A percentile compares a stretch with the other conserved stretches of the same genome.
Conservation (phyloP, 305 asterid species). For the Solanum hybrid region DNA sequence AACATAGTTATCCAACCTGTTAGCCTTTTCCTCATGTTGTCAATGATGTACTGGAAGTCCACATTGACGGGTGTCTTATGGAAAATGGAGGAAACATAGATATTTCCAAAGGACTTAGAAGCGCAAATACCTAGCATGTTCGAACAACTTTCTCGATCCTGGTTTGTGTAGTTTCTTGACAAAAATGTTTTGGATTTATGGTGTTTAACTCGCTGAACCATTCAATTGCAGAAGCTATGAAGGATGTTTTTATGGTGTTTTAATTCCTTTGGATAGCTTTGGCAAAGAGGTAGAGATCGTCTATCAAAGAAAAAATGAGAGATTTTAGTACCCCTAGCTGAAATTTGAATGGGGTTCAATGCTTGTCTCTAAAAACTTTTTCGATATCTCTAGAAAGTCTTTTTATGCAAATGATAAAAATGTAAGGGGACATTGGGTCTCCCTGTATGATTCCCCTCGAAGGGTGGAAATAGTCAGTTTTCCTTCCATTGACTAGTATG, state of each 20-base stretch:
- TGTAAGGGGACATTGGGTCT: background rate
- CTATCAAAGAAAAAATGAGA: background rate
- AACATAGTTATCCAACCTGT: background rate
- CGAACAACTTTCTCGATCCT: background rate
- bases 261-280: background rate
- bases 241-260: no score
- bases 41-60: background rate
- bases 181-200: background rate
- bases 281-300: background rate
- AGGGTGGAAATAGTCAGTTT: background rate
- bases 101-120: background rate
- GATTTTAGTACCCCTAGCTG: background rate
- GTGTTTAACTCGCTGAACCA: background rate
- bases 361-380: background rate
- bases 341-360: background rate
- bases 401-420: background rate
- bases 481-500: background rate
- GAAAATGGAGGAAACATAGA: background rate
- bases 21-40: background rate
- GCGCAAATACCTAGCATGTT: background rate
- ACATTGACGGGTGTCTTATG: background rate
- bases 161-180: background rate
- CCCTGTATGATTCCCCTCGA: background rate
- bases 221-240: background rate
- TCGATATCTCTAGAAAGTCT: background rate